Base-by-base conservation (phyloP, 768 basidiomycete species). In the Panus rudis region DNA sequence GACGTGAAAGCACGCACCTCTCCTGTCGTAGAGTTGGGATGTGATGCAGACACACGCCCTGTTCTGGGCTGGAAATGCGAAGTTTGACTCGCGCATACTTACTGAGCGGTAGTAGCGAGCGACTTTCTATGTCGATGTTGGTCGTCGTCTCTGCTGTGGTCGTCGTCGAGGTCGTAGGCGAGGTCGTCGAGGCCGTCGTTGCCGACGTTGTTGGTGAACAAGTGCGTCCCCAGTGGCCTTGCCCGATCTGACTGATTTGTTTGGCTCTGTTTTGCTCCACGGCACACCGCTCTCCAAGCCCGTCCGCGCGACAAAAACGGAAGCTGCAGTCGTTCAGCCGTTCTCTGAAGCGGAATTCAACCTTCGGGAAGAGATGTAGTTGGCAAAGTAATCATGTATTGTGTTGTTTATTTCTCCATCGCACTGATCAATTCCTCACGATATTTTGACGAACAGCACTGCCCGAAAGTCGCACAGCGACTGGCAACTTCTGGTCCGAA, bases 31-130 rank as follows among this genome's bases (percentile, higher is more conserved):
- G 5, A 97, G 75, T 66, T 93, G 86, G 2, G 91, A 86, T 4
- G 91, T 88, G 47, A 98, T 96, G 54, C 88, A 91, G 37, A 97
- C 88, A 56, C 84, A 90, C 5, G 93, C 93, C 68, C 92, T 81
- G 68, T 93, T 93, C 73, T 93, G 92, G 35, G 81, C 80, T 14
- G 92, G 90, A 70, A 93, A 94, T 16, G 83, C 84, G 67, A 92
- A 93, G 73, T 93, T 96, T 55, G 87, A 85, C 63, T 96, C 92
- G 51, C 93, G 80, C 93, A 96, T 96, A 43, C 37, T 19, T 37
- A 46, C 21, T 23, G 41, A 39, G 39, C 28, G 20, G 21, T 27
- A 33, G 19, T 42, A 42, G 28, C 28, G 25, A 26, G 17, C 22
- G 37, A 23, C 42, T n/a, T 40, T 19, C 27, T 31, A 42, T 4